phyloP scores from a whole-genome alignment of 805 yeast species.

The Yarrowia keelungensis region DNA sequence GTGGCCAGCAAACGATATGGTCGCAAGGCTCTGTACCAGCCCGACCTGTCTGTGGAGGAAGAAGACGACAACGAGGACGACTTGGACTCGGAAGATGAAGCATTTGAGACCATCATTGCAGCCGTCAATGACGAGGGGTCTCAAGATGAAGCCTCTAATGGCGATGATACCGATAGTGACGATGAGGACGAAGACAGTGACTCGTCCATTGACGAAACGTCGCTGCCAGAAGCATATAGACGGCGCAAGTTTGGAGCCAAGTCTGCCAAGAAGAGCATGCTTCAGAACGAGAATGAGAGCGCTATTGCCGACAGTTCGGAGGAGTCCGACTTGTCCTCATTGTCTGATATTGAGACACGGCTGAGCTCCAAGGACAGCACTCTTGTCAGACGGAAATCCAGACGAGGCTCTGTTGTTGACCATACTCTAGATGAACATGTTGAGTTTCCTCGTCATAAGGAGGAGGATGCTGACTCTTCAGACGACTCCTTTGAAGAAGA shows the following conservation, averaged over 20 bases:
- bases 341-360: conserved; percentile 23
- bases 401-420: conserved; percentile 35
- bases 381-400: conserved; percentile 6
- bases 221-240: conserved; percentile 36
- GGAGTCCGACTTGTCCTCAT: conserved; percentile 23
- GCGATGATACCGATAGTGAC: conserved; percentile 12
- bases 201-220: conserved; percentile 35
- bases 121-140: conserved; percentile 37
- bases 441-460: conserved; percentile 21
- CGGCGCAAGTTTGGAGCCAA: conserved; percentile 39
- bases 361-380: conserved; percentile 15
- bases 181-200: conserved; percentile 27
- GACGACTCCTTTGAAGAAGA: conserved; percentile 31
- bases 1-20: conserved; percentile 32
- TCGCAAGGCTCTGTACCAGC: conserved; percentile 22
- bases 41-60: background rate
- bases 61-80: conserved; percentile 17
- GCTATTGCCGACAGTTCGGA: conserved; percentile 33
- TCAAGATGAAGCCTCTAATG: conserved; percentile 17
- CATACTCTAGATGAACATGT: conserved; percentile 38
- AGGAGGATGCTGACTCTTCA: conserved; percentile 19
- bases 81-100: conserved; percentile 37
- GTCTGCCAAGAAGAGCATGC: conserved; percentile 35
- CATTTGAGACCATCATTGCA: conserved; percentile 39
- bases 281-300: conserved; percentile 26